A percentile compares a stretch with the other conserved stretches of the same genome.
Conservation (phyloP, 352 stramenopile genomes). For the Globisporangium megalacanthum region DNA sequence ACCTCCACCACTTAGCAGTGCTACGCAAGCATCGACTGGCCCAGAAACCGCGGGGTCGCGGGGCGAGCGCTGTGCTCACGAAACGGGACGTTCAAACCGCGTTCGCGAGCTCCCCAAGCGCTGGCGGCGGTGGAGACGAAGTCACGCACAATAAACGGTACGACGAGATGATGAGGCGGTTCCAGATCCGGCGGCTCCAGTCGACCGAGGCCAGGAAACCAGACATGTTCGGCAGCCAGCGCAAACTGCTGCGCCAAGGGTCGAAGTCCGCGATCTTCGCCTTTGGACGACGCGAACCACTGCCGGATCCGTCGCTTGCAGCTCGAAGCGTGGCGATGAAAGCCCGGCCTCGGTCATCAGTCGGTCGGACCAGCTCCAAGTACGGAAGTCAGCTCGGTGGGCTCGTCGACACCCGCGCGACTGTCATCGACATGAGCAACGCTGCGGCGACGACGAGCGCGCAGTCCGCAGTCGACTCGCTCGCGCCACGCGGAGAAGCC, state of each 20-base stretch:
- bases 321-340: neutral
- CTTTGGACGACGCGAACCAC: neutral
- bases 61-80: neutral
- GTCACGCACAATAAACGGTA: slow-evolving; percentile 17
- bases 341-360: neutral
- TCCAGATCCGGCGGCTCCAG: slow-evolving; percentile 8
- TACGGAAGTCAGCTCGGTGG: neutral
- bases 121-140: neutral
- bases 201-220: neutral
- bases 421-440: slow-evolving; percentile 1
- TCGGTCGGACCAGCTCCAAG: neutral
- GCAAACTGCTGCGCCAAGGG: neutral
- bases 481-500: neutral
- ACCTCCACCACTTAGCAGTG: slow-evolving; percentile 1
- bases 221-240: neutral
- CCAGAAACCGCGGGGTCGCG: neutral
- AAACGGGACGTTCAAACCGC: neutral
- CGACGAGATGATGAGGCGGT: slow-evolving; percentile 7
- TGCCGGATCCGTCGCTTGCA: neutral
- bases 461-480: neutral
- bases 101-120: neutral
- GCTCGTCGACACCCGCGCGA: neutral
- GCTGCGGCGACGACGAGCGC: neutral
- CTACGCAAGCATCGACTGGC: slow-evolving; percentile 1
- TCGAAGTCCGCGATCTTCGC: neutral